Percentiles rank a stretch among this genome's conserved stretches.
Conservation (phyloP, 1,284 basidiomycete genomes). For the Cutaneotrichosporon cavernicola region DNA sequence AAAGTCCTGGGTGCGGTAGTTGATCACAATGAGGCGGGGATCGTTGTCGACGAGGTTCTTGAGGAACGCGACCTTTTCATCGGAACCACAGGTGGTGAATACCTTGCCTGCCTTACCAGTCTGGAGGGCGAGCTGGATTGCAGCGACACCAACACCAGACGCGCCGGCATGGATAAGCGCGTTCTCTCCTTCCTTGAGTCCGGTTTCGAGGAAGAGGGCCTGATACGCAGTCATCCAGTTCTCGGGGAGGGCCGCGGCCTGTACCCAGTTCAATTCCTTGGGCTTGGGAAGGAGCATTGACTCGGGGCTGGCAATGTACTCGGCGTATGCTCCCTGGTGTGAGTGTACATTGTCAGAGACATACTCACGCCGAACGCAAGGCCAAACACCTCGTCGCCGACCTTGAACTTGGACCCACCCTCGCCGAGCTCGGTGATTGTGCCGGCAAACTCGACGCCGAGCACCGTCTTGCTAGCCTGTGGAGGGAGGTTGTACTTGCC, state of each 20-base stretch:
- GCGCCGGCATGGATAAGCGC: conserved; percentile 87
- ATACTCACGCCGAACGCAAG: conserved; percentile 64
- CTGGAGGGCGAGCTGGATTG: conserved; percentile 75
- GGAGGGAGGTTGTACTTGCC: conserved; percentile 77
- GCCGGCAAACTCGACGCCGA: conserved; percentile 92
- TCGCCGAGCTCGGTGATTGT: conserved; percentile 63
- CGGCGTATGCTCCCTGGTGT: conserved; percentile 81
- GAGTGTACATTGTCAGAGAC: neutral
- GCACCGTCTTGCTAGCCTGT: conserved; percentile 67
- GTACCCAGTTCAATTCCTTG: conserved; percentile 68
- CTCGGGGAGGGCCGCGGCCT: conserved; percentile 84
- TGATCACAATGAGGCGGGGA: conserved; percentile 69
- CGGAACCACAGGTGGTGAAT: conserved; percentile 78
- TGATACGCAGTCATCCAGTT: conserved; percentile 86
- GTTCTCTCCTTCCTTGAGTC: conserved; percentile 68
- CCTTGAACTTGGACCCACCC: conserved; percentile 61
- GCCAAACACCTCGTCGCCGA: conserved; percentile 83
- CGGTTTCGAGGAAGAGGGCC: conserved; percentile 69
- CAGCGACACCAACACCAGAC: conserved; percentile 85
- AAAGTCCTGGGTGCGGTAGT: conserved; percentile 75
- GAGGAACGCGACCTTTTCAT: conserved; percentile 80
- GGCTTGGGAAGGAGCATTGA: conserved; percentile 77
- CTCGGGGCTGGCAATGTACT: conserved; percentile 71
- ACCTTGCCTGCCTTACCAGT: conserved; percentile 59
- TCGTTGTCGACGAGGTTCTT: conserved; percentile 56